phyloP scores from a whole-genome alignment of 2,329 filamentous ascomycete genomes.

The Hypoxylon sp. region DNA sequence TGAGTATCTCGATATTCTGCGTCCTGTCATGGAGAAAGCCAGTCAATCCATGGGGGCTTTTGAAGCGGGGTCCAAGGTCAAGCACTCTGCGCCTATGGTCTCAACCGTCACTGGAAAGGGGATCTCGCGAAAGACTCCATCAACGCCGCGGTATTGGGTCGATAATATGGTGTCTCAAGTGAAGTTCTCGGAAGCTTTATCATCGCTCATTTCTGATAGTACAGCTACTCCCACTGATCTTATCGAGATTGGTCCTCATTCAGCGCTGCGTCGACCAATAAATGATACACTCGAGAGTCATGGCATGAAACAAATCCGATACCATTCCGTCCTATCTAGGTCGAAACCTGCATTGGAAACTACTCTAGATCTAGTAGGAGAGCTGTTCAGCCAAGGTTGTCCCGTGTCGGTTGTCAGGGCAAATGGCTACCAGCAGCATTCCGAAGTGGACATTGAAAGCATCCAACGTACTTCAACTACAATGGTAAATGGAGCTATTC shows the following conservation, averaged over 20 bases:
- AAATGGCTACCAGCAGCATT: no score
- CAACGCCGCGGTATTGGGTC: background rate
- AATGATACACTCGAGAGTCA: conserved; percentile 14
- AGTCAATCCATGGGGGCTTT: no score
- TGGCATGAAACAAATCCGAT: background rate
- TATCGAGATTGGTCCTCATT: conserved; percentile 51
- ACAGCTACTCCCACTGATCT: conserved; percentile 1
- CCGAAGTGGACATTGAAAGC: background rate
- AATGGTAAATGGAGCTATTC: background rate
- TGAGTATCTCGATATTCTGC: conserved; percentile 27
- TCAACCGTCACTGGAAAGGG: background rate
- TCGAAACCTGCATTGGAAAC: no score
- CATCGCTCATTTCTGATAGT: background rate
- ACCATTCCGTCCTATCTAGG: conserved; percentile 1
- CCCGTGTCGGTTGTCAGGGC: background rate
- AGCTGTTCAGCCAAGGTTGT: no score
- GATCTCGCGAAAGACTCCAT: background rate
- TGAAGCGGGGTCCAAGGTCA: background rate
- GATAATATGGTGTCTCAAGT: background rate
- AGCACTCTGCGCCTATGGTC: background rate
- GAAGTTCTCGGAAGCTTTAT: background rate
- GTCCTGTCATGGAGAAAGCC: no score
- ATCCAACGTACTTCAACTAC: background rate
- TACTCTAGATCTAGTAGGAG: no score
- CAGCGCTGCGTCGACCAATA: conserved; percentile 47